A percentile compares a stretch with the other conserved stretches of the same genome.
phyloP scores from a whole-genome alignment of 805 yeast species.

The Blastobotrys muscicola region DNA sequence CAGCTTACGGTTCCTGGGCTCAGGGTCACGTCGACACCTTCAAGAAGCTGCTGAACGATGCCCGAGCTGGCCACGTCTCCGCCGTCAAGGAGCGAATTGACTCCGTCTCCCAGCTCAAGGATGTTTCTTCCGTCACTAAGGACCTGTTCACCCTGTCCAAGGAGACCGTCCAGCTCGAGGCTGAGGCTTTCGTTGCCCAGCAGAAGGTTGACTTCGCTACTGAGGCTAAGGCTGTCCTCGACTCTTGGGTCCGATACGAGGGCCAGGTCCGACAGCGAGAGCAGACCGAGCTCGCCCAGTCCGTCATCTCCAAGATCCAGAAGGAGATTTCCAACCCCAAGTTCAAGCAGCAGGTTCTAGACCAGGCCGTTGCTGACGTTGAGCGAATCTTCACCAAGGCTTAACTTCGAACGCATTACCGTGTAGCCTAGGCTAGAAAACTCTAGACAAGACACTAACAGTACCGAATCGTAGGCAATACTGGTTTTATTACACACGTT shows the following conservation, averaged over 20 bases:
- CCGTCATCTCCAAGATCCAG: conserved; percentile 84
- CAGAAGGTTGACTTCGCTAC: conserved; percentile 79
- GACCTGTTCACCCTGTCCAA: conserved; percentile 87
- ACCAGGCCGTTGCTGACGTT: conserved; percentile 85
- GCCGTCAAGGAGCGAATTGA: conserved; percentile 91
- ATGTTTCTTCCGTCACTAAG: conserved; percentile 86
- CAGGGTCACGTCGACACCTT: conserved; percentile 75
- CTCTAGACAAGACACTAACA: too few species aligned
- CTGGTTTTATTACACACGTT: too few species aligned
- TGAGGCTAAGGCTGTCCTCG: conserved; percentile 92
- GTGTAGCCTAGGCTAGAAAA: too few species aligned
- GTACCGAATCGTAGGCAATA: too few species aligned
- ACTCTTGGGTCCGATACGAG: conserved; percentile 99
- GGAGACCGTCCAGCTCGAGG: conserved; percentile 94
- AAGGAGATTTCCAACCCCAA: conserved; percentile 74
- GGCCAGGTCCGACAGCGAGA: conserved; percentile 91
- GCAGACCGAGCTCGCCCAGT: conserved; percentile 81
- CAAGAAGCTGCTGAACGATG: conserved; percentile 69
- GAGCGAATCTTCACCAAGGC: conserved; percentile 38
- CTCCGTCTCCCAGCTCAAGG: conserved; percentile 79
- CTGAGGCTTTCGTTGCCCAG: conserved; percentile 85
- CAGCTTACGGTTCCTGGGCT: conserved; percentile 92
- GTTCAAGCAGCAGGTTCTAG: conserved; percentile 87
- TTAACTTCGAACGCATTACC: neutral
- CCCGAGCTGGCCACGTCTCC: conserved; percentile 81